Percentiles rank a stretch among this genome's conserved stretches.
Conservation (phyloP, 495 filamentous ascomycete species). For the Lasiosphaeris hirsuta region DNA sequence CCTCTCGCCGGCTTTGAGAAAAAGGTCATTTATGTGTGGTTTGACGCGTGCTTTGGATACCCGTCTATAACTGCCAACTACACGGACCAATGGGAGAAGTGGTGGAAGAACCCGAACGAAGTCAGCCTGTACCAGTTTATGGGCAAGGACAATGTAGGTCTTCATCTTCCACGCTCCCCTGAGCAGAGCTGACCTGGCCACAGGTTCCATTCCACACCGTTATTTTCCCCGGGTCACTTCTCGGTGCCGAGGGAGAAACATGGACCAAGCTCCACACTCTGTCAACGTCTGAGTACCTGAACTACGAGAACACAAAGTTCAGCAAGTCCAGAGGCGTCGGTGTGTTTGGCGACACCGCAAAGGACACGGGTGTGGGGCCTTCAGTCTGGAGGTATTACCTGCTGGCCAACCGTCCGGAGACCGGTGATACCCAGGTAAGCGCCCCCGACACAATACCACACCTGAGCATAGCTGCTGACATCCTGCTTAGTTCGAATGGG, state of each 20-base stretch:
- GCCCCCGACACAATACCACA: not conserved
- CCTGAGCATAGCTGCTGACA: not conserved
- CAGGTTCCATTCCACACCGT: conserved; percentile 81
- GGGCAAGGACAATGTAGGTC: conserved; percentile 87
- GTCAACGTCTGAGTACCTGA: conserved; percentile 90
- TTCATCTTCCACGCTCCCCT: not conserved
- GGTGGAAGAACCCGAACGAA: conserved; percentile 89
- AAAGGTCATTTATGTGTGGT: conserved; percentile 97
- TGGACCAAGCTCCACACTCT: conserved; percentile 93
- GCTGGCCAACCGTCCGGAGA: conserved; percentile 82
- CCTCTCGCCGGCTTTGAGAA: conserved; percentile 64
- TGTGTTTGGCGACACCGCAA: conserved; percentile 86
- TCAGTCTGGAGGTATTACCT: conserved; percentile 95
- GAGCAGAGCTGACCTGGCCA: not conserved
- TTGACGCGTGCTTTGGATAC: conserved; percentile 96
- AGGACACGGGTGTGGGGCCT: conserved; percentile 79
- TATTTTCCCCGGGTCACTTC: conserved; percentile 84
- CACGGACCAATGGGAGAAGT: conserved; percentile 86
- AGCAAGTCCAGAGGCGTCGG: conserved; percentile 86
- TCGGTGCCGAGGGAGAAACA: conserved; percentile 69
- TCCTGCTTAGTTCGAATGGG: conserved; percentile 28
- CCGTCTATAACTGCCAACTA: conserved; percentile 92
- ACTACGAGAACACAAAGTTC: conserved; percentile 96
- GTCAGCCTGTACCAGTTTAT: conserved; percentile 96
- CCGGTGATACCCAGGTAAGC: conserved; percentile 68